These are phyloP conservation scores for Hypocreales sp. DNA, from an alignment of 2,329 filamentous ascomycete species.

Conservation along the genomic window DNA sequence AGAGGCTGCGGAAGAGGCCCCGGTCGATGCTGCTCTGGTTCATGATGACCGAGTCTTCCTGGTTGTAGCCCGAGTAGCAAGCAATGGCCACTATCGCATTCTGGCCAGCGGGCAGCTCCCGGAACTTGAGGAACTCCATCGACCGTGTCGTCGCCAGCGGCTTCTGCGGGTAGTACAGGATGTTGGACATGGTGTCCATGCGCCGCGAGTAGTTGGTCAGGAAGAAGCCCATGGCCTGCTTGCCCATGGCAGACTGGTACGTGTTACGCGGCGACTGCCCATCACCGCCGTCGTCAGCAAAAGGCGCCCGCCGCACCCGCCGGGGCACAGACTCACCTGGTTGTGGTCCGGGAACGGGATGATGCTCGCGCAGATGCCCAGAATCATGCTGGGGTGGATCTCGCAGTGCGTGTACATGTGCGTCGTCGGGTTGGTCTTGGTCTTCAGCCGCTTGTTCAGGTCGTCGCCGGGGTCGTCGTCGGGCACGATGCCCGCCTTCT, in stretches of 20 bases:
- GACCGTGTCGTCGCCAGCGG: conserved; percentile 89
- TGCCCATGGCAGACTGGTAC: conserved; percentile 98
- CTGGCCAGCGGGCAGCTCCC: conserved; percentile 89
- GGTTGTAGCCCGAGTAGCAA: conserved; percentile 97
- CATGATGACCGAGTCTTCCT: conserved; percentile 99
- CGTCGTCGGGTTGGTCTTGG: conserved; percentile 70
- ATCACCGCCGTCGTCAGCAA: too few relatives aligned
- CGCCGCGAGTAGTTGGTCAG: conserved; percentile 91
- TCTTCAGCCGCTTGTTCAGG: conserved; percentile 75
- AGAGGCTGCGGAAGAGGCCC: conserved; percentile 90
- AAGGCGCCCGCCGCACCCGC: too few relatives aligned
- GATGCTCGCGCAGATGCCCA: conserved; percentile 96
- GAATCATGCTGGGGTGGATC: conserved; percentile 97
- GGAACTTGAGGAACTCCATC: conserved; percentile 98
- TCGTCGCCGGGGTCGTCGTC: conserved; percentile 49
- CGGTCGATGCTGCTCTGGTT: conserved; percentile 98
- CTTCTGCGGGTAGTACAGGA: conserved; percentile 97
- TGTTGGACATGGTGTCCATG: conserved; percentile 99
- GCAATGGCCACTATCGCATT: conserved; percentile 97
- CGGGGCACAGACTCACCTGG: too few relatives aligned
- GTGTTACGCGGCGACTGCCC: conserved; percentile 89
- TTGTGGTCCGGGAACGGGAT: conserved; percentile 99
- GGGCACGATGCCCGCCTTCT: conserved; percentile 48
- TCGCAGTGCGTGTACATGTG: conserved; percentile 97
- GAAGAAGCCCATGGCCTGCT: conserved; percentile 99